phyloP scores from a whole-genome alignment of 257 asterid genomes.

The Forsythia viridissima region DNA sequence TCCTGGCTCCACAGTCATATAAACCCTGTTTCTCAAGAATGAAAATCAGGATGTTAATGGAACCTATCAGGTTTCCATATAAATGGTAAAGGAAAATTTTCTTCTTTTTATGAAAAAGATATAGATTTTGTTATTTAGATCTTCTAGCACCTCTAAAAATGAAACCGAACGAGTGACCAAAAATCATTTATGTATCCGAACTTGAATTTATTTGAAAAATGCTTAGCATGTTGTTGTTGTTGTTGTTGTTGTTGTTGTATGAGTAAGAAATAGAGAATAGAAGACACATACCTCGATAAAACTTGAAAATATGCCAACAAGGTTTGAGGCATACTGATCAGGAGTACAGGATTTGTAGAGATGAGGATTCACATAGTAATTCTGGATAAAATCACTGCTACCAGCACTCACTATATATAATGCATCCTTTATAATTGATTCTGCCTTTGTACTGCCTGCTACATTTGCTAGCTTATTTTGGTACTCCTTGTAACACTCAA shows the following conservation, averaged over 20 bases:
- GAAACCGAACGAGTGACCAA: too few relatives aligned
- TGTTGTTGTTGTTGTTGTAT: neutral
- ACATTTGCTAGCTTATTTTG: conserved; percentile 59
- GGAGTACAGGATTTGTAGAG: conserved; percentile 64
- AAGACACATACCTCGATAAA: conserved; percentile 55
- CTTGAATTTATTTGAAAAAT: too few relatives aligned
- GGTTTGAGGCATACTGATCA: conserved; percentile 74
- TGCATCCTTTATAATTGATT: conserved; percentile 56
- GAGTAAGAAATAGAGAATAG: neutral
- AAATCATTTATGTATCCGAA: neutral
- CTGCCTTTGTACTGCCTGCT: conserved; percentile 62
- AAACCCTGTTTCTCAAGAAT: conserved; percentile 41
- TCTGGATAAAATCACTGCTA: conserved; percentile 85
- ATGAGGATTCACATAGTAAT: conserved; percentile 77
- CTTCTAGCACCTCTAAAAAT: too few relatives aligned
- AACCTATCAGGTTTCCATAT: neutral
- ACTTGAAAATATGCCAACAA: conserved; percentile 52
- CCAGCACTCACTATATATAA: conserved; percentile 69
- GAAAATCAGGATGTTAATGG: neutral
- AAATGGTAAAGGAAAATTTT: too few relatives aligned
- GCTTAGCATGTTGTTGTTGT: too few relatives aligned
- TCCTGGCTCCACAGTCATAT: conserved; percentile 81
- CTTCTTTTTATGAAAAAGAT: too few relatives aligned
- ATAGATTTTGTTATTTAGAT: too few relatives aligned
- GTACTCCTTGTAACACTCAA: conserved; percentile 74